These are phyloP conservation scores for Aspergillus sp. DNA, from an alignment of 2,329 filamentous ascomycete genomes.

Conservation along the genomic window DNA sequence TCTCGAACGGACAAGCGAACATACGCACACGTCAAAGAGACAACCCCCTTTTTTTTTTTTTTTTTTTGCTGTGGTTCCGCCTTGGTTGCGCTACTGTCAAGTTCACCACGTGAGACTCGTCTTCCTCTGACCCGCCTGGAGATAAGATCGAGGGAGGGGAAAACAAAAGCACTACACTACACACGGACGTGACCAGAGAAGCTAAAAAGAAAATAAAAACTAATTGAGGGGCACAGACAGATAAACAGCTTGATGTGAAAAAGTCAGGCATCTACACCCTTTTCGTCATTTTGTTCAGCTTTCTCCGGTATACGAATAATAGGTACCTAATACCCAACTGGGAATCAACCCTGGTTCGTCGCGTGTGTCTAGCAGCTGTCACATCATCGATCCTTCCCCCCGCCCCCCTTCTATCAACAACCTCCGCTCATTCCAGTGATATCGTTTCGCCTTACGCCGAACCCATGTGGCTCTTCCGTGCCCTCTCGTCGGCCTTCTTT, in stretches of 20 bases:
- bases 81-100: neutral
- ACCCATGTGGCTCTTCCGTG: conserved; percentile 74
- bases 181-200: neutral
- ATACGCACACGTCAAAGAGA: neutral
- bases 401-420: conserved; percentile 2
- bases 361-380: conserved; percentile 2
- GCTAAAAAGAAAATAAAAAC: too few relatives aligned
- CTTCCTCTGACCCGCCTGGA: conserved; percentile 9
- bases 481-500: conserved; percentile 74
- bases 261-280: neutral
- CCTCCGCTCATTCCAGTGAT: conserved; percentile 21
- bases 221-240: too few relatives aligned
- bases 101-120: conserved; percentile 4
- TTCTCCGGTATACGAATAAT: too few relatives aligned
- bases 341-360: neutral
- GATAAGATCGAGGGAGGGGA: conserved; percentile 15
- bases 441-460: neutral
- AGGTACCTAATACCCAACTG: too few relatives aligned
- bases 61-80: neutral
- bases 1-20: neutral
- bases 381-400: neutral
- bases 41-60: neutral
- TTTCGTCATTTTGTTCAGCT: conserved; percentile 3
- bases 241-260: too few relatives aligned
- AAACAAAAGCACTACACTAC: neutral